Evolutionary conservation across 78 protist species (phyloP), one percentile per base, ranked within the genome.

Genomic region (Tieghemostelium lacteum): DNA sequence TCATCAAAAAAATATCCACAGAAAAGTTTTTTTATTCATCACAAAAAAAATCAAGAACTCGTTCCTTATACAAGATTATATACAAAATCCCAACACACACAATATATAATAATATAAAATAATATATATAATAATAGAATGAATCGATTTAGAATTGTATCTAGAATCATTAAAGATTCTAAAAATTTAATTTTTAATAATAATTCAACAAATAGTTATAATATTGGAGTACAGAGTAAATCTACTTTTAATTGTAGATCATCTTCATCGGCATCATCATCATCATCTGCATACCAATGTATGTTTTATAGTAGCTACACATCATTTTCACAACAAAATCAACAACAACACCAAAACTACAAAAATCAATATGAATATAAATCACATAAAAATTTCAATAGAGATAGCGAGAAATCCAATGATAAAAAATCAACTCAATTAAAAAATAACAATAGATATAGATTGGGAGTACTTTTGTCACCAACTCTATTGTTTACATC

Each of bases 381-480:
- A 28, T n/a, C 22, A 42, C 1, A 73, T 49, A 62, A 29, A 33
- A 75, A 72, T 17, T 42, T 62, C 7, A 60, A 22, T 8, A 50
- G 33, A 4, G 20, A 33, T 12, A 60, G 22, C 19, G 62, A 42
- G 5, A 49, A 49, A 22, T 8, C 24, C 8, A 69, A 69, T 14
- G 39, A 31, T 3, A 62, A 62, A 29, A 62, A 33, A 4, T 4
- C 8, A 45, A 10, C 6, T 14, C n/a, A 45, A 57, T 19, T 19
- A 19, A 57, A 5, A 19, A 62, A 62, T 17, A 45, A n/a, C 14
- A 69, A 69, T 45, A 36, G 17, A 26, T 36, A 69, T 17, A 42
- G 62, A 0, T 49, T 75, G 19, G 86, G 86, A 29, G 69, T 75
- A 39, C 62, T 75, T 62, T 22, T 75, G 20, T 61, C 86, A 26